Conservation (phyloP, 805 yeast species). For the Lipomyces chichibuensis region DNA sequence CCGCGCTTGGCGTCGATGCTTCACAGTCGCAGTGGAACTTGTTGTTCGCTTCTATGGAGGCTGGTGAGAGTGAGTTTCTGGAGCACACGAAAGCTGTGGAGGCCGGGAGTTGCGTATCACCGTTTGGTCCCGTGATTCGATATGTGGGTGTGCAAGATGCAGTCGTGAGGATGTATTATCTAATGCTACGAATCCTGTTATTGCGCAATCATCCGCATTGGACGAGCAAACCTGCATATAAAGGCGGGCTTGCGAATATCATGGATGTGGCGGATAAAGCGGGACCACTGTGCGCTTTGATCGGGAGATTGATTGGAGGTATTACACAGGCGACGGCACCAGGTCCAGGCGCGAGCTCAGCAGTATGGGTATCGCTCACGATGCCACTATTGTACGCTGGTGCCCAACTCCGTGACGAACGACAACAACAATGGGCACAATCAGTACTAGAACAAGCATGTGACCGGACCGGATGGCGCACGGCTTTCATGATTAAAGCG, state of each 20-base stretch:
- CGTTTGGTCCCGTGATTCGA: slow-evolving; percentile 14
- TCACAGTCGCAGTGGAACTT: slow-evolving; percentile 9
- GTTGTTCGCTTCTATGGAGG: slow-evolving; percentile 3
- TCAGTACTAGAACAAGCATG: slow-evolving; percentile 8
- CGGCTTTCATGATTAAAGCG: slow-evolving; percentile 17
- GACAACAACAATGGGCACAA: slow-evolving; percentile 15
- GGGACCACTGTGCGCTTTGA: slow-evolving; percentile 10
- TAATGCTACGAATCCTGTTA: slow-evolving; percentile 13
- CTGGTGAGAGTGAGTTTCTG: slow-evolving; percentile 6
- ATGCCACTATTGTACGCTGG: slow-evolving; percentile 26
- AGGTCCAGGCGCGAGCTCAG: background rate
- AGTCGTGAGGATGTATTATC: slow-evolving; percentile 15
- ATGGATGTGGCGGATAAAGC: slow-evolving; percentile 7
- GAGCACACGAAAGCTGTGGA: slow-evolving; percentile 9
- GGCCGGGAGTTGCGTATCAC: slow-evolving; percentile 4
- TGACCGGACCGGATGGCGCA: slow-evolving; percentile 22
- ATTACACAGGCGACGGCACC: background rate
- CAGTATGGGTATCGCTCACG: slow-evolving; percentile 17
- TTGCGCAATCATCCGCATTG: slow-evolving; percentile 21
- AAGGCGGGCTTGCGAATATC: slow-evolving; percentile 17
- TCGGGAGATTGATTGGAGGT: slow-evolving; percentile 14
- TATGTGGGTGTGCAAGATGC: slow-evolving; percentile 11
- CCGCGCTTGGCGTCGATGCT: background rate
- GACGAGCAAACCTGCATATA: slow-evolving; percentile 13
- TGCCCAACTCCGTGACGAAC: slow-evolving; percentile 15